Evolutionary conservation across 495 filamentous ascomycete species (phyloP).

Genomic region (Aspergillus baeticus): DNA sequence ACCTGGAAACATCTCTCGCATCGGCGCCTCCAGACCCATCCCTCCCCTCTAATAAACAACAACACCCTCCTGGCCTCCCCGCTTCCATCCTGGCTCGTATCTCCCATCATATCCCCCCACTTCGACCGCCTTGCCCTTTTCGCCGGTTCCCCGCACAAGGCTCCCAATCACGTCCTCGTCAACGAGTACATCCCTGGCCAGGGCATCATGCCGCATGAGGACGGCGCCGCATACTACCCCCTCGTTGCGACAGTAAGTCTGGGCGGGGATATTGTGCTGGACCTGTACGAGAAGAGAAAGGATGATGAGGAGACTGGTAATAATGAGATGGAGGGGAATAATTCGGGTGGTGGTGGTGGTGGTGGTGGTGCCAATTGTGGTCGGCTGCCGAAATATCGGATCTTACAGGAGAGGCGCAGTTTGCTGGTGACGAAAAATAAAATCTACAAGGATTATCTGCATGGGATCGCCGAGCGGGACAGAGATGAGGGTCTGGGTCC

Average conservation of each 20-base stretch:
- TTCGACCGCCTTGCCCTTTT: conserved; percentile 65
- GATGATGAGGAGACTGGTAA: conserved; percentile 25
- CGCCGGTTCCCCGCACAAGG: conserved; percentile 63
- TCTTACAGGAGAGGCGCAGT: conserved; percentile 86
- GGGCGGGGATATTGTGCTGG: conserved; percentile 71
- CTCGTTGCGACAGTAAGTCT: conserved; percentile 90
- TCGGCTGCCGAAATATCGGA: conserved; percentile 54
- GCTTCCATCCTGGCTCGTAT: conserved; percentile 73
- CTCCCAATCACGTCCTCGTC: conserved; percentile 87
- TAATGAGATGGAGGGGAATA: neutral
- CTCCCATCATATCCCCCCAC: conserved; percentile 64
- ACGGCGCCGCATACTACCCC: conserved; percentile 81
- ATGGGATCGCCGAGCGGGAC: conserved; percentile 67
- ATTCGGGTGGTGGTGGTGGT: neutral
- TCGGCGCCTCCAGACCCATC: conserved; percentile 88
- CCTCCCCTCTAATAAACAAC: conserved; percentile 68
- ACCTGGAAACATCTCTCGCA: conserved; percentile 83
- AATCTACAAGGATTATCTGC: conserved; percentile 71
- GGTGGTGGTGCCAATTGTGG: conserved; percentile 26
- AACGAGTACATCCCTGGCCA: conserved; percentile 89
- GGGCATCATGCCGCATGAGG: conserved; percentile 96
- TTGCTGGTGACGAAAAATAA: conserved; percentile 68
- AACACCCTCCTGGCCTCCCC: conserved; percentile 74
- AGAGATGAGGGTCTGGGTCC: conserved; percentile 60
- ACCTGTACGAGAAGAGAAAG: conserved; percentile 67